A percentile compares a stretch with the other conserved stretches of the same genome.
Conservation (phyloP, 805 yeast genomes). For the Candida jianshihensis region DNA sequence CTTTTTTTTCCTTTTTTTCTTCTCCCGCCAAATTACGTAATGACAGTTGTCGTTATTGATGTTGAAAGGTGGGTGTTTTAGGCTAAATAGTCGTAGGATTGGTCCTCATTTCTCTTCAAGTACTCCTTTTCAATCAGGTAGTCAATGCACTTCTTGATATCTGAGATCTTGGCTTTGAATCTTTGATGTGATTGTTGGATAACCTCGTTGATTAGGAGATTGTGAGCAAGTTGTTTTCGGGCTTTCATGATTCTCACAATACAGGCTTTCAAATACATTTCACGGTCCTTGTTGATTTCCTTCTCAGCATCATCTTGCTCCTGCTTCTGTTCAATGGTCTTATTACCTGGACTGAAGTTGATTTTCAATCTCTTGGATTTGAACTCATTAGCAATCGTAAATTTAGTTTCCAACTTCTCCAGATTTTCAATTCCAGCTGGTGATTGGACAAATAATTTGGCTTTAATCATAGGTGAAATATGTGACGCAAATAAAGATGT, state of each 20-base stretch:
- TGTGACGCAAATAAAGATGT: constrained; percentile 65
- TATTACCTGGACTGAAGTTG: constrained; percentile 62
- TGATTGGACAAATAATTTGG: constrained; percentile 60
- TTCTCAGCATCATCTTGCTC: constrained; percentile 70
- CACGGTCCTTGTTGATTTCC: constrained; percentile 82
- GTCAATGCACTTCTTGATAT: constrained; percentile 83
- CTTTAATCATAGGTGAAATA: constrained; percentile 71
- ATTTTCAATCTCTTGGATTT: constrained; percentile 79
- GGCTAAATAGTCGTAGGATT: constrained; percentile 77
- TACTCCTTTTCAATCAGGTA: constrained; percentile 81
- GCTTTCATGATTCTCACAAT: constrained; percentile 97
- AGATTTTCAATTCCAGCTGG: constrained; percentile 56
- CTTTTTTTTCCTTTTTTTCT: not conserved
- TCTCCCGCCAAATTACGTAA: too few relatives aligned
- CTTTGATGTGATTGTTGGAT: constrained; percentile 75
- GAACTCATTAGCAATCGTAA: constrained; percentile 72
- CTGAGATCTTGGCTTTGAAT: constrained; percentile 79
- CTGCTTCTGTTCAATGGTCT: constrained; percentile 46
- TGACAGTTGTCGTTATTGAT: too few relatives aligned
- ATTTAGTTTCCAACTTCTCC: constrained; percentile 46
- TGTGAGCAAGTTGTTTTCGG: constrained; percentile 71
- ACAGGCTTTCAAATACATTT: constrained; percentile 81
- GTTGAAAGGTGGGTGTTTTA: too few relatives aligned
- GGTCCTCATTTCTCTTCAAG: constrained; percentile 65
- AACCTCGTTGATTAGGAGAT: constrained; percentile 78